These are phyloP conservation scores for Ascodesmis nigricans DNA, from an alignment of 495 filamentous ascomycete species.

Conservation along the genomic window DNA sequence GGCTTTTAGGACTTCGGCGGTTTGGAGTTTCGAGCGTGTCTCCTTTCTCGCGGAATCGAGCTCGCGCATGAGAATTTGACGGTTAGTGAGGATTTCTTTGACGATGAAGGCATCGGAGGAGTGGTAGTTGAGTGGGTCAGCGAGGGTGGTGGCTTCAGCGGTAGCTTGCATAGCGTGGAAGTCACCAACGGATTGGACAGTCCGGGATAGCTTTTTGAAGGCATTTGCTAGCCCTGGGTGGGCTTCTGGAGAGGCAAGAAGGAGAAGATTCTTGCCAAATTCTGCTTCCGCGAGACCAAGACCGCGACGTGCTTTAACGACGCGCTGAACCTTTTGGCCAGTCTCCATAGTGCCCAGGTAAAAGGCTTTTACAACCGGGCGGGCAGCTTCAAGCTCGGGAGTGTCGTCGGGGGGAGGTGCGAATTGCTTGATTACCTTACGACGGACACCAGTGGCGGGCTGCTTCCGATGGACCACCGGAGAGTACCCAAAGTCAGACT, in stretches of 20 bases:
- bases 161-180: conserved; percentile 95
- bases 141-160: conserved; percentile 82
- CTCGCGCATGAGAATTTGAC: conserved; percentile 93
- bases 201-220: conserved; percentile 84
- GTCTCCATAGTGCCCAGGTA: conserved; percentile 90
- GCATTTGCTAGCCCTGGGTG: conserved; percentile 72
- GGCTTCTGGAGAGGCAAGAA: conserved; percentile 70
- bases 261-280: conserved; percentile 67
- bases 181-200: conserved; percentile 80
- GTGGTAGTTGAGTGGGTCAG: conserved; percentile 86
- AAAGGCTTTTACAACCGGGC: conserved; percentile 84
- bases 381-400: conserved; percentile 70
- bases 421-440: conserved; percentile 95
- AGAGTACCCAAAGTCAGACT: conserved; percentile 95
- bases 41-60: conserved; percentile 66
- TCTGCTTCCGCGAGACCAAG: conserved; percentile 84
- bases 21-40: conserved; percentile 53
- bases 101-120: conserved; percentile 93
- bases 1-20: conserved; percentile 71
- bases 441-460: conserved; percentile 82
- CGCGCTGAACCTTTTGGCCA: conserved; percentile 79
- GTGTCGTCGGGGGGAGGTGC: conserved; percentile 95
- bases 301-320: conserved; percentile 79
- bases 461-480: conserved; percentile 90
- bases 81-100: conserved; percentile 95